phyloP scores from a whole-genome alignment of 805 yeast genomes.

The Dipodascopsis tothii region DNA sequence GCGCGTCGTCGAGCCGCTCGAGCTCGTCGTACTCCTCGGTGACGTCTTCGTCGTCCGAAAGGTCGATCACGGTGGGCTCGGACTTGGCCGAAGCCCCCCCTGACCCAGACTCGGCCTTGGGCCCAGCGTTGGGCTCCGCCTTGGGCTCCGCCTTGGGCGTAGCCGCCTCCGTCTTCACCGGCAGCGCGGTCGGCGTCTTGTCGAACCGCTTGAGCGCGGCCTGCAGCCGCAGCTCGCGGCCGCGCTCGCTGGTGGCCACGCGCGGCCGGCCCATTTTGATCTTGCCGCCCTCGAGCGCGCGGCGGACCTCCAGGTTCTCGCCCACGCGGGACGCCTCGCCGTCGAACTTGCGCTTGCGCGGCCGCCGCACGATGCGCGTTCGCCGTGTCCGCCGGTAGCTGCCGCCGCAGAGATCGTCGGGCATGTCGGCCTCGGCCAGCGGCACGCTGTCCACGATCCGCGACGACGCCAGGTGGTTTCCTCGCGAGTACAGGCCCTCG shows the following conservation, averaged over 20 bases:
- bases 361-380: constrained; percentile 8
- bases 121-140: no score
- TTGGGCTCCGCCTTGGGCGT: no score
- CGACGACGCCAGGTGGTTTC: constrained; percentile 14
- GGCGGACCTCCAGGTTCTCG: constrained; percentile 13
- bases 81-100: no score
- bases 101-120: no score
- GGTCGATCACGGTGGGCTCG: no score
- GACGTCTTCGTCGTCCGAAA: constrained; percentile 31
- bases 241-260: constrained; percentile 19
- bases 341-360: constrained; percentile 15
- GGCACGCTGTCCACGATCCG: constrained; percentile 10
- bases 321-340: constrained; percentile 18
- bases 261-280: constrained; percentile 14
- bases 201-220: constrained; percentile 19
- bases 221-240: constrained; percentile 15
- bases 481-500: constrained; percentile 22
- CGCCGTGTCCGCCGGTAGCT: constrained; percentile 12
- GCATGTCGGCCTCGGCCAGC: constrained; percentile 16
- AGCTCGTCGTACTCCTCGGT: neutral
- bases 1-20: neutral
- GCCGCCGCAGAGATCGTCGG: constrained; percentile 20
- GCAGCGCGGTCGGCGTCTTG: neutral
- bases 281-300: constrained; percentile 19
- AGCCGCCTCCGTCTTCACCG: constrained; percentile 23